These are phyloP conservation scores for Hyaloscypha finlandica DNA, from an alignment of 495 filamentous ascomycete genomes.

Conservation along the genomic window DNA sequence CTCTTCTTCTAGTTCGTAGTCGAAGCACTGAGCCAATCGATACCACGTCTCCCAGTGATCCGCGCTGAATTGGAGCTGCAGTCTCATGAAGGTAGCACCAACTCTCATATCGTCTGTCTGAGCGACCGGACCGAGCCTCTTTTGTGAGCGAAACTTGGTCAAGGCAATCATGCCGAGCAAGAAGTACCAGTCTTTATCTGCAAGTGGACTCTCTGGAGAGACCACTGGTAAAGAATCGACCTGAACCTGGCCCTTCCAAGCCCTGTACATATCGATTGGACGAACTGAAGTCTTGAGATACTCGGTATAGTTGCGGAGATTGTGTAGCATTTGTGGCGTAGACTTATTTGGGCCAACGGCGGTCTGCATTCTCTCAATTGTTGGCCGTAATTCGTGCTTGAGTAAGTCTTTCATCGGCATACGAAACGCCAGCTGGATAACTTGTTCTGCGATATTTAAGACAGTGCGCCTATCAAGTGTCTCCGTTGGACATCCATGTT, in stretches of 20 bases:
- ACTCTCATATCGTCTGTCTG: conserved; percentile 81
- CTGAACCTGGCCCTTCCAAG: conserved; percentile 72
- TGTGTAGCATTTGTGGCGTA: conserved; percentile 69
- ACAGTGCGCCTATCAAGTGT: conserved; percentile 75
- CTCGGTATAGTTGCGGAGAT: conserved; percentile 70
- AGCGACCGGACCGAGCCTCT: conserved; percentile 72
- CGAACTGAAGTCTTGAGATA: conserved; percentile 82
- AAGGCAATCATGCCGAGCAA: conserved; percentile 85
- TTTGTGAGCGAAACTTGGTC: conserved; percentile 83
- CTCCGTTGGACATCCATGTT: conserved; percentile 76
- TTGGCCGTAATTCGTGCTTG: conserved; percentile 82
- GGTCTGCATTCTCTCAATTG: conserved; percentile 86
- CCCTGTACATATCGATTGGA: conserved; percentile 76
- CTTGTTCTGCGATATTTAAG: conserved; percentile 75
- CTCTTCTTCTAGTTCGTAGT: conserved; percentile 86
- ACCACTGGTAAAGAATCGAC: conserved; percentile 54
- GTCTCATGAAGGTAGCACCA: conserved; percentile 75
- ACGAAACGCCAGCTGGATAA: conserved; percentile 75
- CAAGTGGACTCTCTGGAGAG: conserved; percentile 56
- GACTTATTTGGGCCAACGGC: conserved; percentile 61
- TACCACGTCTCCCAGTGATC: conserved; percentile 98
- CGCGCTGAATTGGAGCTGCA: conserved; percentile 82
- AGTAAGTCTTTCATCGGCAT: conserved; percentile 89
- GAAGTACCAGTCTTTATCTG: conserved; percentile 90
- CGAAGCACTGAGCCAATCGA: conserved; percentile 87